Base-by-base conservation (phyloP, 2,329 filamentous ascomycete genomes). In the Arthroderma uncinatum region DNA sequence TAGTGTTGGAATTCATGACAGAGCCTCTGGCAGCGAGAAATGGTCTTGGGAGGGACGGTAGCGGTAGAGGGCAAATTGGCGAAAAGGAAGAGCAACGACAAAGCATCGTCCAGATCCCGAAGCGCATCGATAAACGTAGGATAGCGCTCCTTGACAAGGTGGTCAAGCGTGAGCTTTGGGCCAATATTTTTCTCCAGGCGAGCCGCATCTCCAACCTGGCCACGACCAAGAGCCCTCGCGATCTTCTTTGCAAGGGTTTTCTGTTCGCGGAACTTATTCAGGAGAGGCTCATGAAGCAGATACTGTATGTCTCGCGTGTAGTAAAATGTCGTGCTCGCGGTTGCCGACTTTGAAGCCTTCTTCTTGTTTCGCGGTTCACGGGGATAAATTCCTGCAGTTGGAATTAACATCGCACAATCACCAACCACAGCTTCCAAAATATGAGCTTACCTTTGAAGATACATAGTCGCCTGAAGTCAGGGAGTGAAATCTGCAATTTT, bases 171-270 rank as follows among this genome's bases (percentile, higher is more conserved):
- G 74, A 97, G 87, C 69, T 85, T 84, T 60, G 92, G 89, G 72
- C 88, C 91, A 68, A 89, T 86, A 58, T 89, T 94, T 79, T 90
- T 89, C 78, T 98, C 92, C 59, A 95, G 78, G 63, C 92, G 84
- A 66, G 87, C 82, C 48, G 93, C 93, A 78, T 96, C 89, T 66
- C 84, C 80, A 60, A 93, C 84, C 76, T 98, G 90, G 71, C 92
- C 92, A 68, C 92, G 84, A 57, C 93, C 93, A 55, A 98, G 81
- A 2, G 92, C 93, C 69, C 85, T 85, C 42, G 88, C 87, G 68
- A 98, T 97, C 82, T 98, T 98, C 82, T 96, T 97, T 70, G 93
- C 89, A 62, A 98, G 84, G 5, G 87, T 82, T 76, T 98, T 98
- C 73, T 97, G 93, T 62, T 98, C 93, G 70, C 93, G 87, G 78